Base-by-base conservation (phyloP, 805 yeast genomes). In the Nakazawaea peltata region DNA sequence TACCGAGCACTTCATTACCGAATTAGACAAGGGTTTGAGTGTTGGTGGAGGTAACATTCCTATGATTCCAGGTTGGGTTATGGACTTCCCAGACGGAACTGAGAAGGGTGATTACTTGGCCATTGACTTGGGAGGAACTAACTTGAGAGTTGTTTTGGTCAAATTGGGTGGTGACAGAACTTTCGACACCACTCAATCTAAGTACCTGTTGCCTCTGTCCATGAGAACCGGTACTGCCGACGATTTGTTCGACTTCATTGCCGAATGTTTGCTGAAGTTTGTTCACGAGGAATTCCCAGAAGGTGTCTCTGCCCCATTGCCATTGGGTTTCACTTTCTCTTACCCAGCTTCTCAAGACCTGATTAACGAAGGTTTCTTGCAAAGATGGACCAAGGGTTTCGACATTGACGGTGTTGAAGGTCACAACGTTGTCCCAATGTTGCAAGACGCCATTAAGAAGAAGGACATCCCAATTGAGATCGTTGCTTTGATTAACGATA, bases 381-480 rank as follows among this genome's bases (percentile, higher is more conserved):
- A 86, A 69, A 74, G 90, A 61, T 90, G 97, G 97, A 90, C 97
- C 44, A 90, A 90, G 67, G 98, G 97, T 45, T 90, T 84, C 63
- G 95, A 90, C 59, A 86, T 90, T 48, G 81, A 74, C 41, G 85
- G 81, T 41, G 96, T 90, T 39, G 97, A 90, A 65, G 96, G 96
- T 44, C 74, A 82, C 40, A 94, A 90, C 54, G 96, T 90, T 41
- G 95, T 83, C 34, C 94, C 94, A 44, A 70, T 88, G 85, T 72
- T 90, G 53, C 94, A 83, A 63, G 62, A 63, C 10, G 84, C 94
- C 27, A 68, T 90, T 45, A 66, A 71, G 45, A 67, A 68, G 47
- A 65, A 66, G 44, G 58, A 69, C 15, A 75, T 85, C 34, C 94
- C 96, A 44, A 83, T 88, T 50, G 70, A 75, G 31, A 94, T 90